Percentiles rank a stretch among this genome's conserved stretches.
phyloP scores from a whole-genome alignment of 805 yeast genomes.

The Suhomyces sp. region DNA sequence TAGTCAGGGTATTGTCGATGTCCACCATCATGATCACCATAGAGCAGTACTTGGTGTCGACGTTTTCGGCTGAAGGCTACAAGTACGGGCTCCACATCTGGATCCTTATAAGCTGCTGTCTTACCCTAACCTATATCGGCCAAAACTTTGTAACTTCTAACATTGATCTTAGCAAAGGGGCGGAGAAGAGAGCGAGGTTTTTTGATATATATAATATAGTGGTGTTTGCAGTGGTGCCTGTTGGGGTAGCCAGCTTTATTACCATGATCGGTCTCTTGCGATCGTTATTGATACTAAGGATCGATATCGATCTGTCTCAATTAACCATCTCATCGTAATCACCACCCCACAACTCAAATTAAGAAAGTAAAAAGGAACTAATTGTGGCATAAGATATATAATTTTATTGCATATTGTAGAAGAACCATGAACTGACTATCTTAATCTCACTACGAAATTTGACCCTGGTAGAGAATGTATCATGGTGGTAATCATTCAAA shows the following conservation, averaged over 20 bases:
- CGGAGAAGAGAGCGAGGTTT: conserved; percentile 52
- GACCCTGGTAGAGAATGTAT: too few relatives aligned
- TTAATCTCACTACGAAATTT: too few relatives aligned
- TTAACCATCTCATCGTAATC: neutral
- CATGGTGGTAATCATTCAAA: too few relatives aligned
- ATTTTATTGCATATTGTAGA: too few relatives aligned
- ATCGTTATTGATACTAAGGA: conserved; percentile 66
- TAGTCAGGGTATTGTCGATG: conserved; percentile 80
- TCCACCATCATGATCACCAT: conserved; percentile 67
- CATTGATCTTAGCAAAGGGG: conserved; percentile 47
- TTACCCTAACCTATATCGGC: conserved; percentile 74
- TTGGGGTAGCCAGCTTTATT: conserved; percentile 88
- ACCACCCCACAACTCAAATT: too few relatives aligned
- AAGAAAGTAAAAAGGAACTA: too few relatives aligned
- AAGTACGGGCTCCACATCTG: conserved; percentile 82
- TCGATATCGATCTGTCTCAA: conserved; percentile 45
- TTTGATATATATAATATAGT: conserved; percentile 85
- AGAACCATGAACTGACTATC: too few relatives aligned
- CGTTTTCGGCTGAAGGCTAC: conserved; percentile 64
- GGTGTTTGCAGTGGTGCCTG: conserved; percentile 97
- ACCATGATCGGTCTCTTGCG: conserved; percentile 86
- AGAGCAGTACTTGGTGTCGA: conserved; percentile 63
- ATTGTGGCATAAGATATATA: too few relatives aligned
- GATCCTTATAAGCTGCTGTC: conserved; percentile 83
- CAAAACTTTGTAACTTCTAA: conserved; percentile 88